Percentiles rank a stretch among this genome's conserved stretches.
Conservation (phyloP, 2,329 filamentous ascomycete genomes). For the Pyrenophora seminiperda region DNA sequence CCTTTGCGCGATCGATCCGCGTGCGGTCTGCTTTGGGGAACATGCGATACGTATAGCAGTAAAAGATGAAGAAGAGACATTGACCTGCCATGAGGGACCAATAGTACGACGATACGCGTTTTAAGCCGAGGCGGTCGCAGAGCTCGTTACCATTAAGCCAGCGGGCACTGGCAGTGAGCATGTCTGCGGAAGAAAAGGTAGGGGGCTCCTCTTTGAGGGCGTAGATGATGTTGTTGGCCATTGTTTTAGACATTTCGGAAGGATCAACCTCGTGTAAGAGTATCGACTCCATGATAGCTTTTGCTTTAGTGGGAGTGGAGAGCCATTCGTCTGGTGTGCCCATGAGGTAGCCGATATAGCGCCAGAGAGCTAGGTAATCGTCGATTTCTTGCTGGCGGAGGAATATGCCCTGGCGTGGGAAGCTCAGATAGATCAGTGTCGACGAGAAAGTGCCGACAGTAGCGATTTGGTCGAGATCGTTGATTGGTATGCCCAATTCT, state of each 20-base stretch:
- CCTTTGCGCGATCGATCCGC: slow-evolving; percentile 59
- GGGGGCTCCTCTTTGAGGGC: slow-evolving; percentile 70
- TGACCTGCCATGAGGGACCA: slow-evolving; percentile 66
- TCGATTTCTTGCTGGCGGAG: slow-evolving; percentile 64
- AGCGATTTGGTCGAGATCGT: slow-evolving; percentile 74
- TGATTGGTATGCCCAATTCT: slow-evolving; percentile 69
- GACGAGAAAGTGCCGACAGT: slow-evolving; percentile 75
- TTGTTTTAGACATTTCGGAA: slow-evolving; percentile 63
- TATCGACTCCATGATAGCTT: slow-evolving; percentile 69
- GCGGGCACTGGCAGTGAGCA: slow-evolving; percentile 69
- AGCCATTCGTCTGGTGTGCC: slow-evolving; percentile 69
- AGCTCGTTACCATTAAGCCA: slow-evolving; percentile 73
- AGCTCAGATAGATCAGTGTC: slow-evolving; percentile 68
- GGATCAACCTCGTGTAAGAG: slow-evolving; percentile 70
- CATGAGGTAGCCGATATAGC: slow-evolving; percentile 73
- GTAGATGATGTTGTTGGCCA: slow-evolving; percentile 77
- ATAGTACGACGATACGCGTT: slow-evolving; percentile 63
- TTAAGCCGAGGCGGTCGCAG: slow-evolving; percentile 63
- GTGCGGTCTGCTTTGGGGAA: slow-evolving; percentile 56
- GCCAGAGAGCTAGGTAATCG: slow-evolving; percentile 78
- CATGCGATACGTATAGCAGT: slow-evolving; percentile 59
- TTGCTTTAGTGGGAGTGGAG: slow-evolving; percentile 60
- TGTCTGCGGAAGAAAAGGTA: slow-evolving; percentile 66
- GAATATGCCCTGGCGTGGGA: slow-evolving; percentile 75
- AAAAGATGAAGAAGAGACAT: slow-evolving; percentile 66